Base-by-base conservation (phyloP, 192 early-diverging fungal genomes). In the Podila minutissima region DNA sequence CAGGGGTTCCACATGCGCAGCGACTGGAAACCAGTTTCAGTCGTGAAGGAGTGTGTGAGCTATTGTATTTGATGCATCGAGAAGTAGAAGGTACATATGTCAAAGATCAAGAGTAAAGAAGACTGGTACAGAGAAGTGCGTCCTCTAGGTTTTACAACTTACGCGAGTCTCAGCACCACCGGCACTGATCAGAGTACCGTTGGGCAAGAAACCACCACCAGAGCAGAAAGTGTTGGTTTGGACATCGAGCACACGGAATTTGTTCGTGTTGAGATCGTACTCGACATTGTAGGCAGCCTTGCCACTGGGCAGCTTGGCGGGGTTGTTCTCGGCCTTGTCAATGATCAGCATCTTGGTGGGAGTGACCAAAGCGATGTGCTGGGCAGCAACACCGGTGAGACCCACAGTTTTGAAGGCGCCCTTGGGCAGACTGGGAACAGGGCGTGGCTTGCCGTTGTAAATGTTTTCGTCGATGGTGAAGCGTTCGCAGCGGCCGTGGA, bases 201-300 rank as follows among this genome's bases (percentile, higher is more conserved):
- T 88, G 4, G 63, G 72, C 33, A 88, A 55, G 59, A 88, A 89
- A 12, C 85, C 85, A 60, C 88, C 88, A 9, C 83, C 88, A 3
- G 88, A 89, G 60, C 88, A 89, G 65, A 89, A 89, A 20, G 86
- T 89, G 59, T 89, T 88, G 53, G 85, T 88, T 12, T 78, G 55
- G 20, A 88, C 69, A 24, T 78, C 69, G 0, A 88, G 68, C 15
- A 83, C 37, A 35, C 88, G 75, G 58, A 75, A 84, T n/a, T 62
- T 38, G 57, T 89, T 85, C 8, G 63, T 82, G 15, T 60, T 64
- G 10, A 88, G 60, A 62, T 87, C 86, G 46, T 88, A 89, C 62
- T 86, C 77, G 28, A 64, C 74, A 26, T 79, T 85, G 59, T 74
- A 89, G 0, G 86, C 86, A 26, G 71, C 68, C 15, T 75, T 64